These are phyloP conservation scores for Russula brevipes DNA, from an alignment of 768 basidiomycete species.

Conservation along the genomic window DNA sequence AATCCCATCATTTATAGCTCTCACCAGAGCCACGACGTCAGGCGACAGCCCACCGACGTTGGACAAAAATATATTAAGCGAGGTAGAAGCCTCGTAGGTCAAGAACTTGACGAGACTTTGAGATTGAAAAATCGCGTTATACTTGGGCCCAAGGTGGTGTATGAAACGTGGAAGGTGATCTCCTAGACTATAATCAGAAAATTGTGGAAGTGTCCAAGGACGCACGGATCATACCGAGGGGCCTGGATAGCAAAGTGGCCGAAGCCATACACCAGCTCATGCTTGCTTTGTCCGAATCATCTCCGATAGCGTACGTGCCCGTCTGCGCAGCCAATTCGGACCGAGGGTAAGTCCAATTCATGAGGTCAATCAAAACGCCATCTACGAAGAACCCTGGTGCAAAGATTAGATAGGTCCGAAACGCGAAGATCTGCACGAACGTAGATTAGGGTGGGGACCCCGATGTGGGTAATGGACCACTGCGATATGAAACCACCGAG, in stretches of 20 bases:
- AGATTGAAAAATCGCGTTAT: slow-evolving; percentile 72
- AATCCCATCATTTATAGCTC: slow-evolving; percentile 47
- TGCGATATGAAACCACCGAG: slow-evolving; percentile 68
- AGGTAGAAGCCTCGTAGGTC: slow-evolving; percentile 81
- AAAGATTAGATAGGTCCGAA: slow-evolving; percentile 1
- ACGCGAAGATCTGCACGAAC: slow-evolving; percentile 42
- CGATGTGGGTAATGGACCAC: slow-evolving; percentile 62
- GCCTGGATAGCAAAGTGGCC: slow-evolving; percentile 52
- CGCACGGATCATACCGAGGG: slow-evolving; percentile 44
- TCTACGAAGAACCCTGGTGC: slow-evolving; percentile 68
- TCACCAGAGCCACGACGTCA: slow-evolving; percentile 39
- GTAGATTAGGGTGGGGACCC: slow-evolving; percentile 50
- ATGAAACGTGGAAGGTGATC: slow-evolving; percentile 71
- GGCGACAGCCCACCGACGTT: slow-evolving; percentile 36
- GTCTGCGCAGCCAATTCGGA: slow-evolving; percentile 36
- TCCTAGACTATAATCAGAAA: slow-evolving; percentile 34
- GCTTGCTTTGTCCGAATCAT: slow-evolving; percentile 38
- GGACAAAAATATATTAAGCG: slow-evolving; percentile 71
- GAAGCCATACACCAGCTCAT: slow-evolving; percentile 70
- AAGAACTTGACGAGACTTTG: slow-evolving; percentile 63
- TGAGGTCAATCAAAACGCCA: slow-evolving; percentile 57
- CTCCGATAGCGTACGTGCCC: slow-evolving; percentile 53
- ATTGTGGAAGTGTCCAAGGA: neutral
- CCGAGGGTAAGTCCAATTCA: slow-evolving; percentile 62
- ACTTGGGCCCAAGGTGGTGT: slow-evolving; percentile 78